phyloP scores from a whole-genome alignment of 2,329 filamentous ascomycete species.

The Penicillium brasilianum region DNA sequence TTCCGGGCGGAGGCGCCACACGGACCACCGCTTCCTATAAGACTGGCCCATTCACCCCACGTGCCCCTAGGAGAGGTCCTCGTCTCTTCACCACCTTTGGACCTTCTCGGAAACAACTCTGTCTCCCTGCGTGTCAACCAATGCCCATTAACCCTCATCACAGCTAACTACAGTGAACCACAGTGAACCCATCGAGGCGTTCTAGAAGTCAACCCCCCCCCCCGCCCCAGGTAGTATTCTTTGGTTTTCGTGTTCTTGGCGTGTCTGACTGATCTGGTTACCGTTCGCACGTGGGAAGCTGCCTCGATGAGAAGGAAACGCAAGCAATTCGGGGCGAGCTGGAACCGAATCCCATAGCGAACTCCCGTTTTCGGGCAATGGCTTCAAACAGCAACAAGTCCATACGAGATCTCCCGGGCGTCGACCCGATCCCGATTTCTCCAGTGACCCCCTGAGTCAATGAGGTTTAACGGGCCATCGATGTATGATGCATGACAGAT shows the following conservation, averaged over 20 bases:
- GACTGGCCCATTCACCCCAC: constrained; percentile 14
- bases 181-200: not conserved
- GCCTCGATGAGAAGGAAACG: not conserved
- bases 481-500: not conserved
- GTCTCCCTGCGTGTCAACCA: not conserved
- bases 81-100: not conserved
- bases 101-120: not conserved
- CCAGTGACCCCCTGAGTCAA: not conserved
- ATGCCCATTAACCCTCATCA: not conserved
- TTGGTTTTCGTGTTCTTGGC: not conserved
- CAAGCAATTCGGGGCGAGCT: not conserved
- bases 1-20: constrained; percentile 10
- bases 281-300: constrained; percentile 1
- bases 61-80: constrained; percentile 17
- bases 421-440: not conserved
- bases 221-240: not conserved
- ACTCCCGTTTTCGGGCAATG: not conserved
- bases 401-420: not conserved
- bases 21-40: constrained; percentile 25
- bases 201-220: not conserved
- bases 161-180: not conserved
- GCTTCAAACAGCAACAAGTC: not conserved
- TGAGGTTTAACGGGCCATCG: not conserved
- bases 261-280: not conserved
- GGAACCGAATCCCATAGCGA: not conserved